Evolutionary conservation across 2,329 filamentous ascomycete genomes (phyloP).

Genomic region (Aspergillus pseudotamarii): DNA sequence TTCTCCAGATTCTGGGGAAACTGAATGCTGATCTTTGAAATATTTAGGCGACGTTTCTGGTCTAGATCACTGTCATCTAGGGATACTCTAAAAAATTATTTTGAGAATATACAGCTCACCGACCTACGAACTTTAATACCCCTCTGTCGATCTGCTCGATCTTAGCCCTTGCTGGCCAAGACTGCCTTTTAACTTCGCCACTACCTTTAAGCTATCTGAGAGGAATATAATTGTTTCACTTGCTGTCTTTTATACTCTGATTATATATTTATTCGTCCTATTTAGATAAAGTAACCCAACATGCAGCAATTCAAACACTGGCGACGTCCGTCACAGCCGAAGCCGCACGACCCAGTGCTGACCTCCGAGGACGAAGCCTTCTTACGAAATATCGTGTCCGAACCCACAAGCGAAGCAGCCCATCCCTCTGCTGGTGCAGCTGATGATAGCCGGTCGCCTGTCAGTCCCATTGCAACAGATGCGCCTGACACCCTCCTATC

Average conservation of each 20-base stretch:
- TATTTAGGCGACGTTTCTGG: background rate
- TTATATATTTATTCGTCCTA: background rate
- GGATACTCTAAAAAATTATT: background rate
- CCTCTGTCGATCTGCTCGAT: background rate
- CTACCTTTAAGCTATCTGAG: background rate
- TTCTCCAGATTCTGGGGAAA: background rate
- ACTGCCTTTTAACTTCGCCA: background rate
- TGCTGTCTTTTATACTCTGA: background rate
- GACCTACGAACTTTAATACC: background rate
- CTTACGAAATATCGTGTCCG: conserved; percentile 53
- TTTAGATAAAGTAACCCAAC: conserved; percentile 12
- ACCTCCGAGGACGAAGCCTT: conserved; percentile 65
- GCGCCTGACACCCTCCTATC: conserved; percentile 51
- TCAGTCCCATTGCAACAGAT: conserved; percentile 44
- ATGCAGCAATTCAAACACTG: conserved; percentile 50
- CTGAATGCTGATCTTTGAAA: background rate
- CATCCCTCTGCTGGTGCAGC: conserved; percentile 7
- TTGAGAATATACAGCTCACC: background rate
- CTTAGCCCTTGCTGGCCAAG: background rate
- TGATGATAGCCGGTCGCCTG: conserved; percentile 8
- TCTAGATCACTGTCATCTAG: background rate
- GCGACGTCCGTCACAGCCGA: conserved; percentile 34
- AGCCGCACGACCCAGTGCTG: conserved; percentile 50
- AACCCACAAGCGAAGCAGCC: conserved; percentile 33
- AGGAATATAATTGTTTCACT: background rate